These are phyloP conservation scores for Pseudonectria foliicola DNA, from an alignment of 2,329 filamentous ascomycete genomes.

Conservation along the genomic window DNA sequence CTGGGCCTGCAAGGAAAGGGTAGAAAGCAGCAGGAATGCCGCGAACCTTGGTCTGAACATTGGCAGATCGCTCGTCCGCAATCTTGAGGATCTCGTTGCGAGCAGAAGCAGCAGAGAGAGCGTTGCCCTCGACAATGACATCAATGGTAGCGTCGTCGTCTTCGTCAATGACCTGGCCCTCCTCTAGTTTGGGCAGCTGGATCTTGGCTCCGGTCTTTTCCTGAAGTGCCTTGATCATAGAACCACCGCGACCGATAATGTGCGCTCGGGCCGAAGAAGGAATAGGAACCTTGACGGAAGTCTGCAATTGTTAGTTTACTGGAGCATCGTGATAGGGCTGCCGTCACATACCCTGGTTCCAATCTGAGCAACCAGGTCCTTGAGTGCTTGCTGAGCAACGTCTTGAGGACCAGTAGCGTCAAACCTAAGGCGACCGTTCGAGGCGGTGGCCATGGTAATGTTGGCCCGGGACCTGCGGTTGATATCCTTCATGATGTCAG, in stretches of 20 bases:
- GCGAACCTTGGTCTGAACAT: constrained; percentile 72
- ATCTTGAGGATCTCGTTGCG: constrained; percentile 80
- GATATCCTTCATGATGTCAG: constrained; percentile 83
- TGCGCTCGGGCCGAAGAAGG: constrained; percentile 77
- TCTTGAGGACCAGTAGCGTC: constrained; percentile 80
- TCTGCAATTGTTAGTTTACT: constrained; percentile 27
- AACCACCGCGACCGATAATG: constrained; percentile 88
- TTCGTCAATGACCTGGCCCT: constrained; percentile 44
- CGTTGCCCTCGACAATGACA: constrained; percentile 84
- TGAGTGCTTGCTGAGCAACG: constrained; percentile 78
- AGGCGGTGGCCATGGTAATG: constrained; percentile 68
- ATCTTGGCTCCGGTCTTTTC: constrained; percentile 86
- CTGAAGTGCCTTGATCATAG: constrained; percentile 83
- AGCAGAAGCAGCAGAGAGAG: constrained; percentile 77
- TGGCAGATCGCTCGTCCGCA: constrained; percentile 76
- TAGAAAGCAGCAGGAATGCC: constrained; percentile 88
- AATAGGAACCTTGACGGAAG: constrained; percentile 66
- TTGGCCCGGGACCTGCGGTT: constrained; percentile 86
- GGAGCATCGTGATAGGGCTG: neutral
- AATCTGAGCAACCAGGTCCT: constrained; percentile 81
- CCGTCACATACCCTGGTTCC: constrained; percentile 63
- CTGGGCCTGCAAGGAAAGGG: constrained; percentile 82
- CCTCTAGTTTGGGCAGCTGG: constrained; percentile 77
- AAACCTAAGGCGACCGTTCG: constrained; percentile 68
- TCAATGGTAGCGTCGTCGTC: constrained; percentile 82